A percentile compares a stretch with the other conserved stretches of the same genome.
These are phyloP conservation scores for Epichloe bromicola DNA, from an alignment of 2,329 filamentous ascomycete genomes.

Conservation along the genomic window DNA sequence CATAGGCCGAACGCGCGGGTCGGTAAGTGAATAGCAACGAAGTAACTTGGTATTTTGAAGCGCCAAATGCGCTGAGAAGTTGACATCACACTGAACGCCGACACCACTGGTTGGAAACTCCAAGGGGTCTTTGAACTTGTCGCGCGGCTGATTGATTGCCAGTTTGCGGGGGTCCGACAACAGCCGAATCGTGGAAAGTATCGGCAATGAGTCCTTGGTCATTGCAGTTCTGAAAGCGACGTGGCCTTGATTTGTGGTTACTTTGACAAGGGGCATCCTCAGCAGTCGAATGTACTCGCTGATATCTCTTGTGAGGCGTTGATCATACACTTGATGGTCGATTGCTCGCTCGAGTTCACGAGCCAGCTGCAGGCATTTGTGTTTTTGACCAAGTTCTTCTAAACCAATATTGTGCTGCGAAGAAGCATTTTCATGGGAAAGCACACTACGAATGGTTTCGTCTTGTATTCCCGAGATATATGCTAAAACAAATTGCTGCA, in stretches of 20 bases:
- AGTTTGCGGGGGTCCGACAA: slow-evolving; percentile 38
- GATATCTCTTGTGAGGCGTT: slow-evolving; percentile 23
- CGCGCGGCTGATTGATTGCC: slow-evolving; percentile 36
- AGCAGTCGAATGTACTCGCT: slow-evolving; percentile 39
- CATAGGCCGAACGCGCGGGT: slow-evolving; percentile 63
- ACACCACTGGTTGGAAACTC: slow-evolving; percentile 67
- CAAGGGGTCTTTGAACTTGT: slow-evolving; percentile 45
- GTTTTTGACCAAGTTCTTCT: slow-evolving; percentile 30
- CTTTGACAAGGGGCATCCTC: slow-evolving; percentile 21
- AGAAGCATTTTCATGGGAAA: slow-evolving; percentile 16
- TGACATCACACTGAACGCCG: slow-evolving; percentile 86
- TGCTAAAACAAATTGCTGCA: slow-evolving; percentile 20
- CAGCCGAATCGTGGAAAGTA: slow-evolving; percentile 30
- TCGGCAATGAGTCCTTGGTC: slow-evolving; percentile 15
- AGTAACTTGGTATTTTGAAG: slow-evolving; percentile 75
- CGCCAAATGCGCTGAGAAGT: slow-evolving; percentile 74
- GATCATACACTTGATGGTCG: slow-evolving; percentile 32
- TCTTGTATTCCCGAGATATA: slow-evolving; percentile 42
- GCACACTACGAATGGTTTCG: slow-evolving; percentile 28
- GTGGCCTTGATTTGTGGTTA: slow-evolving; percentile 4
- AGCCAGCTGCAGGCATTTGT: slow-evolving; percentile 44
- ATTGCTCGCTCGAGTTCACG: slow-evolving; percentile 42
- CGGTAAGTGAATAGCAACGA: slow-evolving; percentile 69
- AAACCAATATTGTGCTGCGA: slow-evolving; percentile 17
- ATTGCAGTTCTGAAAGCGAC: slow-evolving; percentile 23